These are phyloP conservation scores for Balakata baccata DNA, from an alignment of 345 rosid species.

Conservation along the genomic window DNA sequence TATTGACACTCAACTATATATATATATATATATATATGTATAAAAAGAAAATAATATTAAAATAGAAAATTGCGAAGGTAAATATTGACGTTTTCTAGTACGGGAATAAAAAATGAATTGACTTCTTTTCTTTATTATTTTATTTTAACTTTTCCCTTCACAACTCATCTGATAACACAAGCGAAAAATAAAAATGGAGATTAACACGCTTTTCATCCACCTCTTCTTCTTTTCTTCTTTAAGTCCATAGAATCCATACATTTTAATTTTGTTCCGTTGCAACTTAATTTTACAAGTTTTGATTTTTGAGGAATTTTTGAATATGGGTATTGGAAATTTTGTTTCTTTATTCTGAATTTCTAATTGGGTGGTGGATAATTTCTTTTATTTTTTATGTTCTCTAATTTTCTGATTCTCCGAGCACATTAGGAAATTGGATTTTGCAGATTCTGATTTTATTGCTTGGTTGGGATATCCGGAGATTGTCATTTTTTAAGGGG, in stretches of 20 bases:
- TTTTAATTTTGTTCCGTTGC: conserved; percentile 7
- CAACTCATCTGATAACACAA: too few species aligned
- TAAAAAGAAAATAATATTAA: too few species aligned
- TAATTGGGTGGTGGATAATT: not conserved
- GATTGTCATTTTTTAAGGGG: not conserved
- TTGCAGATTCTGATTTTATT: conserved; percentile 2
- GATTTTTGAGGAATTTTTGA: not conserved
- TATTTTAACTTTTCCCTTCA: too few species aligned
- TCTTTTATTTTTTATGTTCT: not conserved
- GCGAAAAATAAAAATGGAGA: not conserved
- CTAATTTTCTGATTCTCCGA: not conserved
- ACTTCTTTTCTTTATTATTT: too few species aligned
- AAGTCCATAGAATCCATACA: not conserved
- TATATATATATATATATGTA: too few species aligned
- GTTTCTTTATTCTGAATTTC: not conserved
- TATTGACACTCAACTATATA: too few species aligned
- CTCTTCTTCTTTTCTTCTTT: not conserved
- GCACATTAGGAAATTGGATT: not conserved
- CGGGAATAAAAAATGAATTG: too few species aligned
- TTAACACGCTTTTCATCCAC: conserved; percentile 13
- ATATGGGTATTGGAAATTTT: not conserved
- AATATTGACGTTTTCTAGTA: too few species aligned
- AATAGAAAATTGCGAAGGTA: too few species aligned
- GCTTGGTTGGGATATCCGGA: not conserved
- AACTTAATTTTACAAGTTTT: not conserved